Conservation (phyloP, 2,329 filamentous ascomycete species). For the Pestalotiopsis sp. region DNA sequence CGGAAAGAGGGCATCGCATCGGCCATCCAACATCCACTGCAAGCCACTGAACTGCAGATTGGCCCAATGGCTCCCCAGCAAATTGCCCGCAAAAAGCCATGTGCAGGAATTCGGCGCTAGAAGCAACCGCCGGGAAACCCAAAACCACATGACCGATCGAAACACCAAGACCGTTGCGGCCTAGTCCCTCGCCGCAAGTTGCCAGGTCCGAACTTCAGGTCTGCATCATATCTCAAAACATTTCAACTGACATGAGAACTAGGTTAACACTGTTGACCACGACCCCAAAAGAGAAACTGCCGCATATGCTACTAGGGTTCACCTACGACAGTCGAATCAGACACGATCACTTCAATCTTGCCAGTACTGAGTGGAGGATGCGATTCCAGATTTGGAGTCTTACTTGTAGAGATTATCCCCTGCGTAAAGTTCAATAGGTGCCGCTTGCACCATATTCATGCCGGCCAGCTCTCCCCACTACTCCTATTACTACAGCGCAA, state of each 20-base stretch:
- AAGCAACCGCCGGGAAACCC: not conserved
- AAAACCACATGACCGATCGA: not conserved
- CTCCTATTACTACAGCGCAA: not conserved
- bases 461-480: not conserved
- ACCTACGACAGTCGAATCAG: too few relatives aligned
- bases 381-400: too few relatives aligned
- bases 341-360: too few relatives aligned
- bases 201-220: not conserved
- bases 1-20: not conserved
- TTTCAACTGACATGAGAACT: not conserved
- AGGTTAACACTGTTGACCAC: not conserved
- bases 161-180: not conserved
- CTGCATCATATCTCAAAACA: not conserved
- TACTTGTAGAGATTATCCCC: not conserved
- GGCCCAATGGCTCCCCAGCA: not conserved
- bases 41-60: not conserved
- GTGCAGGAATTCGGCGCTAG: not conserved
- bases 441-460: not conserved
- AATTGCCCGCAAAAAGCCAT: not conserved
- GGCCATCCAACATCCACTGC: not conserved
- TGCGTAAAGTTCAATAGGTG: not conserved
- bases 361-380: too few relatives aligned
- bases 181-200: not conserved
- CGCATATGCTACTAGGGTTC: too few relatives aligned
- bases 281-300: too few relatives aligned